Base-by-base conservation (phyloP, 1,139 yeast genomes). In the Sugiyamaella novakii region DNA sequence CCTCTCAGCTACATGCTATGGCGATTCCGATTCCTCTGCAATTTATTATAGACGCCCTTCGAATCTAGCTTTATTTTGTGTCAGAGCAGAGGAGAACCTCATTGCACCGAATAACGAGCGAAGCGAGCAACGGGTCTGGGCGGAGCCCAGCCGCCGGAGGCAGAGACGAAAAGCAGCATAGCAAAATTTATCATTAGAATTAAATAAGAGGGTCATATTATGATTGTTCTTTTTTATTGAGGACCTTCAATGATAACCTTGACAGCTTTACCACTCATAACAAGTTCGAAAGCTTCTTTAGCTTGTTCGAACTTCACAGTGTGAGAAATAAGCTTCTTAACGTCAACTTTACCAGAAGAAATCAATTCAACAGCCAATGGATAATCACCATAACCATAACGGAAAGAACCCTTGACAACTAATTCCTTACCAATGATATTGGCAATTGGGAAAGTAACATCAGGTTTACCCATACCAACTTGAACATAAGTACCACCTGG, bases 341-440 rank as follows among this genome's bases (percentile, higher is more conserved):
- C 83, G 52, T 84, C 79, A 49, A 83, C 76, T 59, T 72, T 76
- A 50, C 84, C 84, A 53, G 78, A 70, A 18, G 79, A 75, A 49
- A 87, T 72, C 56, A 87, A 75, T 43, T 77, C 78, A 30, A 87
- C 87, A 1, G 92, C 80, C 36, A 83, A 80, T 59, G 76, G 75
- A 71, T 86, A 87, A 68, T 87, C 95, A 5, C 86, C 84, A 77
- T 73, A 57, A 46, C 81, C 80, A 69, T 88, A 88, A 67, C 96
- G 81, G 76, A 87, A 87, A 51, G 84, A 79, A 21, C 95, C 95
- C 62, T 76, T 80, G 61, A 85, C 71, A 0, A 78, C 73, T 58
- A 85, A 68, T 65, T 87, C 95, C 63, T 81, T 83, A 54, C 79
- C 78, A 29, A 83, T 79, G 56, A 86, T 73, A 53, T 77, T 80